Evolutionary conservation across 2,329 filamentous ascomycete genomes (phyloP).

Genomic region (Davidsoniella australis): DNA sequence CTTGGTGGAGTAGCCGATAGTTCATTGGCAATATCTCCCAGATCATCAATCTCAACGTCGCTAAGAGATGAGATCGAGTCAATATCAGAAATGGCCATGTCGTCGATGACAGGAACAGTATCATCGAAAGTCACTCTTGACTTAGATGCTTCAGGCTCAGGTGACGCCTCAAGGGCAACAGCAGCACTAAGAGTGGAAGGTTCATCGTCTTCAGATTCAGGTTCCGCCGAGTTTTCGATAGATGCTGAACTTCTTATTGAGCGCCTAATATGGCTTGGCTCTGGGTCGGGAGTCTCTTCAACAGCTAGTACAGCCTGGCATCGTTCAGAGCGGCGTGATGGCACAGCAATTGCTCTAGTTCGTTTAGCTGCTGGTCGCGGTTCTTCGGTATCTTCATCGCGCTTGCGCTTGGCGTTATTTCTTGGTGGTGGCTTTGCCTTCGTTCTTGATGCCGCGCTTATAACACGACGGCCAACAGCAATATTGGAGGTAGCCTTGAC

Average conservation of each 20-base stretch:
- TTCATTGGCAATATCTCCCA: conserved; percentile 7
- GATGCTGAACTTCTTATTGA: background rate
- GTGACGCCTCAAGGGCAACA: background rate
- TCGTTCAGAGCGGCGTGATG: background rate
- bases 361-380: conserved; percentile 1
- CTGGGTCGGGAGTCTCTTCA: too few relatives aligned
- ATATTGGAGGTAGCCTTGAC: conserved; percentile 4
- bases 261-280: background rate
- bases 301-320: too few relatives aligned
- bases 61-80: conserved; percentile 11
- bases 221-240: background rate
- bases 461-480: background rate
- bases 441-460: background rate
- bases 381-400: background rate
- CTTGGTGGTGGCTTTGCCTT: conserved; percentile 5
- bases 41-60: conserved; percentile 10
- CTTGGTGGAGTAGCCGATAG: background rate
- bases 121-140: too few relatives aligned
- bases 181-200: background rate
- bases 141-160: background rate
- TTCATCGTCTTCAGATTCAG: background rate
- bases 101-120: background rate
- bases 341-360: background rate
- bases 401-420: background rate
- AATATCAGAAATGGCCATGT: background rate